Base-by-base conservation (phyloP, 371 early-diverging fungal genomes). In the Lichtheimia corymbifera region DNA sequence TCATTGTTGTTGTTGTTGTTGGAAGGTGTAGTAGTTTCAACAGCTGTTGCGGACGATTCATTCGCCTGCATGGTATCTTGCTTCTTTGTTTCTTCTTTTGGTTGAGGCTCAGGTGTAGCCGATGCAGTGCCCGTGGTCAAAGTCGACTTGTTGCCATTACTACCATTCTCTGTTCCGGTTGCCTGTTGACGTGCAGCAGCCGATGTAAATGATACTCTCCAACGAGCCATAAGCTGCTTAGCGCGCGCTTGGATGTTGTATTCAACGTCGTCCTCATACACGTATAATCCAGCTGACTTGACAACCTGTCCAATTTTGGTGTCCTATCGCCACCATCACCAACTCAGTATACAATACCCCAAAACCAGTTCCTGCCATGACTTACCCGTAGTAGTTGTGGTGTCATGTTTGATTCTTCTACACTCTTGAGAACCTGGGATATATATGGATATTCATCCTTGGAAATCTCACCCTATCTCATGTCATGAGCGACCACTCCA, bases 241-340 rank as follows among this genome's bases (percentile, higher is more conserved):
- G 72, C 73, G 18, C 80, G 80, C 17, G 72, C 72, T 50, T 68
- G 71, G 40, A 80, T 70, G 27, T 70, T 67, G 62, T 62, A 68
- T 20, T 73, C 67, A 14, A 54, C 53, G 15, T 78, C 78, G 52
- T 71, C 59, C 28, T 74, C 75, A 63, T 68, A 82, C 17, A 62
- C 64, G 56, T 78, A 76, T 14, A 59, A 55, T 40, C 67, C 71
- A 15, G 75, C 82, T 17, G 73, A 68, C 53, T 78, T 82, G 22
- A 82, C 73, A 9, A 82, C 82, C 54, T 76, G 74, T 57, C 77
- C 79, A 58, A 82, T 76, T 58, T 82, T 82, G 64, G 82, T 82
- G 61, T 78, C 79, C 82, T 73, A 44, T 47, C 22, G 55, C 24
- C 5, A 5, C 15, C 58, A 28, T 30, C 11, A 12, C 22, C 18